Evolutionary conservation across 306 rosid species (phyloP).

Genomic region (Cyamopsis tetragonoloba): DNA sequence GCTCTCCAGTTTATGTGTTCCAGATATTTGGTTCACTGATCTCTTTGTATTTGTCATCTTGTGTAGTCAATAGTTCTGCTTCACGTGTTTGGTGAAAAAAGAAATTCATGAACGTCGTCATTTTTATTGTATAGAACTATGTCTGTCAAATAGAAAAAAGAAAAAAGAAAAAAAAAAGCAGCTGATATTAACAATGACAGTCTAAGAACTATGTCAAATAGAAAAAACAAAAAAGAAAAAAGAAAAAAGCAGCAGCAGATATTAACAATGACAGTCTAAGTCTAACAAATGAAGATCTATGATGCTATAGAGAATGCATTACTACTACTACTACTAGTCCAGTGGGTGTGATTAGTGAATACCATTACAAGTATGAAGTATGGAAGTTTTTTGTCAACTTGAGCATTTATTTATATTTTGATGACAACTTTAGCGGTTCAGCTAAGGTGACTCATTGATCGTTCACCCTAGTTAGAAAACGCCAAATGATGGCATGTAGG

Average conservation of each 20-base stretch:
- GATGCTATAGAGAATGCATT: not conserved
- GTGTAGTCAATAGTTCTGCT: not conserved
- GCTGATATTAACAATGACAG: not conserved
- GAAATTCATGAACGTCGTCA: not conserved
- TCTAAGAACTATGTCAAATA: slow-evolving; percentile 6
- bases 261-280: not conserved
- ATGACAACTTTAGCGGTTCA: no score
- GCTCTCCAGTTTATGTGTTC: slow-evolving; percentile 73
- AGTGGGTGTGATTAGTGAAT: no score
- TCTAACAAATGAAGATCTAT: slow-evolving; percentile 3
- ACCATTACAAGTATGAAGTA: no score
- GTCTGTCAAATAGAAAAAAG: slow-evolving; percentile 10
- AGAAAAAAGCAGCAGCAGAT: not conserved
- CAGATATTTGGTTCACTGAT: slow-evolving; percentile 14
- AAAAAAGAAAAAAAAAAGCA: not conserved
- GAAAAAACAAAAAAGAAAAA: not conserved
- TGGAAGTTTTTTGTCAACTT: no score
- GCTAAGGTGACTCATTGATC: no score
- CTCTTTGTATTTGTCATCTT: slow-evolving; percentile 8
- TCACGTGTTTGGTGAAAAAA: not conserved
- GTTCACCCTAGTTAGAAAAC: no score
- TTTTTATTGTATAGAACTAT: slow-evolving; percentile 22
- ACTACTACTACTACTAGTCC: no score
- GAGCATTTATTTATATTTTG: no score
- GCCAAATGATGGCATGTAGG: no score